Conservation (phyloP, 2,329 filamentous ascomycete species). For the Diaporthe velutina region DNA sequence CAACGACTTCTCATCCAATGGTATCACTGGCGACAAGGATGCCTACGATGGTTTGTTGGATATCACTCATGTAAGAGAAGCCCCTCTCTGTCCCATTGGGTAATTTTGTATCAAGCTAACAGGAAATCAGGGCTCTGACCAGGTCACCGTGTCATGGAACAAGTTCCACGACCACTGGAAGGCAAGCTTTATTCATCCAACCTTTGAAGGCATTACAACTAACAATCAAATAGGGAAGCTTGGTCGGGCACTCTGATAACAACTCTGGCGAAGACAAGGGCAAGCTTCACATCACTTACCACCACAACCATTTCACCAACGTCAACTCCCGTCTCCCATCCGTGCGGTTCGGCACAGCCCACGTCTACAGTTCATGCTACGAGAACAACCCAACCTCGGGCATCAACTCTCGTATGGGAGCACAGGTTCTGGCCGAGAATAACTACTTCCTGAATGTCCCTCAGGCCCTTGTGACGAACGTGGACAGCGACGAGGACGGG, state of each 20-base stretch:
- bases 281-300: slow-evolving; percentile 61
- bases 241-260: slow-evolving; percentile 71
- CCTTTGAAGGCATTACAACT: background rate
- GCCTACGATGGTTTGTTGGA: slow-evolving; percentile 70
- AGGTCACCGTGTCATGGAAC: slow-evolving; percentile 48
- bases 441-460: slow-evolving; percentile 61
- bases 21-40: slow-evolving; percentile 66
- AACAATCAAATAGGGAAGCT: slow-evolving; percentile 49
- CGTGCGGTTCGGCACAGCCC: slow-evolving; percentile 62
- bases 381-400: slow-evolving; percentile 57
- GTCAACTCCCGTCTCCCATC: slow-evolving; percentile 61
- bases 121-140: slow-evolving; percentile 8
- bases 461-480: slow-evolving; percentile 54
- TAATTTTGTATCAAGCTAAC: background rate
- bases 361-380: slow-evolving; percentile 63
- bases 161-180: slow-evolving; percentile 67
- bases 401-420: slow-evolving; percentile 66
- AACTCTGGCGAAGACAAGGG: slow-evolving; percentile 59
- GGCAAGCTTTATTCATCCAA: slow-evolving; percentile 45
- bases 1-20: slow-evolving; percentile 61
- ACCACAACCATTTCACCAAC: slow-evolving; percentile 63
- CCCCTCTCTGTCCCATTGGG: slow-evolving; percentile 42
- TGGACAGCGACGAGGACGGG: slow-evolving; percentile 60
- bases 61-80: slow-evolving; percentile 66
- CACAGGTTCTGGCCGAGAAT: slow-evolving; percentile 66